These are phyloP conservation scores for Gonium pectorale DNA, from an alignment of 139 green algal genomes.

Conservation along the genomic window DNA sequence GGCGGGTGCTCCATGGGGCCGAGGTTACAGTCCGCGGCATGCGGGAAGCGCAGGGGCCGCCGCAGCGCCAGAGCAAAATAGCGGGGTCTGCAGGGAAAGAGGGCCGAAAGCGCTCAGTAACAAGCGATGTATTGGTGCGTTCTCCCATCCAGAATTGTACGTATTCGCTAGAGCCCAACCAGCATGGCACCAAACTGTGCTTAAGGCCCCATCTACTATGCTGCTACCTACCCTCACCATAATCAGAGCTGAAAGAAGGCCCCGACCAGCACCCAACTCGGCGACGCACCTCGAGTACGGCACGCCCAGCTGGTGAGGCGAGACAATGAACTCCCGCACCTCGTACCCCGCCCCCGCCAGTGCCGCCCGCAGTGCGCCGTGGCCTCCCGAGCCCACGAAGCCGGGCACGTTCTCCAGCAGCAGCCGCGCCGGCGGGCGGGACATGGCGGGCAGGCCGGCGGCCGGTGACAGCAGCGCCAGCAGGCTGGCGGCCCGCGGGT, in stretches of 20 bases:
- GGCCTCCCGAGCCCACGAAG: slow-evolving; percentile 33
- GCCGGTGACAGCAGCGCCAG: slow-evolving; percentile 7
- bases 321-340: slow-evolving; percentile 72
- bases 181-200: too few relatives aligned
- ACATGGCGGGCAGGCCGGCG: slow-evolving; percentile 33
- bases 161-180: too few relatives aligned
- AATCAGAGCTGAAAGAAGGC: too few relatives aligned
- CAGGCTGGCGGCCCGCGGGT: slow-evolving; percentile 24
- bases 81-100: slow-evolving; percentile 17
- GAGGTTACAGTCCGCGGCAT: background rate
- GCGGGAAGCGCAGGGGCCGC: background rate
- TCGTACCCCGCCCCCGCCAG: slow-evolving; percentile 47
- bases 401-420: slow-evolving; percentile 87
- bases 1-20: slow-evolving; percentile 10
- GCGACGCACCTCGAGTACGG: slow-evolving; percentile 61
- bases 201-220: too few relatives aligned
- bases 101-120: too few relatives aligned
- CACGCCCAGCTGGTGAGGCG: slow-evolving; percentile 71
- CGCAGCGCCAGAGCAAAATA: slow-evolving; percentile 26
- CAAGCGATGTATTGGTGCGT: too few relatives aligned
- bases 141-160: too few relatives aligned
- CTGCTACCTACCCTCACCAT: too few relatives aligned
- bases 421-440: slow-evolving; percentile 61
- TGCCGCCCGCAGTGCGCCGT: slow-evolving; percentile 5
- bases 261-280: too few relatives aligned